A percentile compares a stretch with the other conserved stretches of the same genome.
These are phyloP conservation scores for Candida glucosophila DNA, from an alignment of 1,139 yeast genomes.

Conservation along the genomic window DNA sequence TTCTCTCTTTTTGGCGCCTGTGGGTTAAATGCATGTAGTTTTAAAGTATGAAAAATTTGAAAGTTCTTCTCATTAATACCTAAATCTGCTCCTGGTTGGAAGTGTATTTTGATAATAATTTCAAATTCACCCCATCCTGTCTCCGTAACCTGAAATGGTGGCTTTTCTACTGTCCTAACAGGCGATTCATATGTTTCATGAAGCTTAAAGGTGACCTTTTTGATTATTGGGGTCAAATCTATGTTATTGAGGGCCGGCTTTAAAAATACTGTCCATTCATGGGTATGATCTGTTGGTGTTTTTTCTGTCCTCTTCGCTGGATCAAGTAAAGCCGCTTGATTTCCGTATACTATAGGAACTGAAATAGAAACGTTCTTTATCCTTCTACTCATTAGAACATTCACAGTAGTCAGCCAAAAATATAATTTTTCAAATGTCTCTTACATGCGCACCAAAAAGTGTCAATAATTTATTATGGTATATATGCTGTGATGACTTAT, in stretches of 20 bases:
- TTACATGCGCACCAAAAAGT: too few relatives aligned
- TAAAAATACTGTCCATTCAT: slow-evolving; percentile 90
- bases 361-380: slow-evolving; percentile 68
- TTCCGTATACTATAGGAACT: slow-evolving; percentile 84
- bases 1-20: slow-evolving; percentile 29
- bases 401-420: too few relatives aligned
- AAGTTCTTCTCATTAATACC: slow-evolving; percentile 74
- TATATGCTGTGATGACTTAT: too few relatives aligned
- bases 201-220: slow-evolving; percentile 85
- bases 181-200: slow-evolving; percentile 92
- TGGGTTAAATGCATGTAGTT: slow-evolving; percentile 80
- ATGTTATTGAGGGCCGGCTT: slow-evolving; percentile 70
- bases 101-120: slow-evolving; percentile 77
- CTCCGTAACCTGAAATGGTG: slow-evolving; percentile 93
- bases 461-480: slow-evolving; percentile 1
- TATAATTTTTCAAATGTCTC: too few relatives aligned
- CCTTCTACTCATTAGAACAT: slow-evolving; percentile 23
- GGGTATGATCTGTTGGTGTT: slow-evolving; percentile 89
- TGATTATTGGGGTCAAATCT: slow-evolving; percentile 75
- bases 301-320: slow-evolving; percentile 52
- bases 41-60: slow-evolving; percentile 79
- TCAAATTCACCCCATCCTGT: slow-evolving; percentile 99
- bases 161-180: slow-evolving; percentile 72
- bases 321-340: slow-evolving; percentile 67
- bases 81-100: slow-evolving; percentile 63